Evolutionary conservation across 1,139 yeast genomes (phyloP).

Genomic region (Taphrina deformans): DNA sequence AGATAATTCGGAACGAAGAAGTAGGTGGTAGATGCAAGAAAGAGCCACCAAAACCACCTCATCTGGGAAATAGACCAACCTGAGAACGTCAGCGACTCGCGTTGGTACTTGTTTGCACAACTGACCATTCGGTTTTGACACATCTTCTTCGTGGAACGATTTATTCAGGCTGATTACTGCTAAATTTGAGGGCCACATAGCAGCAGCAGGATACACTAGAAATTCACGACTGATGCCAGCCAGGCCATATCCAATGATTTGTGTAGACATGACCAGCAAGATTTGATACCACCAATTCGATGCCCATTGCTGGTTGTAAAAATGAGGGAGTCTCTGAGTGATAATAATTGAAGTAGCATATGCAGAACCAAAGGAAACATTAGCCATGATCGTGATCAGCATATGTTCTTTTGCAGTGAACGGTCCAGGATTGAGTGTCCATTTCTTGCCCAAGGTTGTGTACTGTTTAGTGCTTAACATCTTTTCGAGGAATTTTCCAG

Average conservation of each 20-base stretch:
- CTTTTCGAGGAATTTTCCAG: slow-evolving; percentile 50
- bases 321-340: slow-evolving; percentile 51
- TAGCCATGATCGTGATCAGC: slow-evolving; percentile 61
- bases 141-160: slow-evolving; percentile 25
- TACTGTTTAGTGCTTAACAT: slow-evolving; percentile 55
- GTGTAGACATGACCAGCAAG: slow-evolving; percentile 51
- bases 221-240: slow-evolving; percentile 63
- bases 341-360: slow-evolving; percentile 54
- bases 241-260: slow-evolving; percentile 60
- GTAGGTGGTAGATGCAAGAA: slow-evolving; percentile 52
- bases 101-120: neutral
- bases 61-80: slow-evolving; percentile 59
- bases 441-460: slow-evolving; percentile 47
- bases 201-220: slow-evolving; percentile 63
- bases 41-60: slow-evolving; percentile 50
- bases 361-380: slow-evolving; percentile 56
- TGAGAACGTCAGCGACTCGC: slow-evolving; percentile 48
- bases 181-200: slow-evolving; percentile 60
- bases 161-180: slow-evolving; percentile 43
- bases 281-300: slow-evolving; percentile 56
- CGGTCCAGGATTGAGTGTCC: slow-evolving; percentile 58
- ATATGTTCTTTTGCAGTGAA: slow-evolving; percentile 69
- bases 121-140: slow-evolving; percentile 52
- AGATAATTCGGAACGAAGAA: slow-evolving; percentile 61
- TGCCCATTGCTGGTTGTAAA: slow-evolving; percentile 48